These are phyloP conservation scores for Populus hybrid DNA, from an alignment of 441 rosid species.

Conservation along the genomic window DNA sequence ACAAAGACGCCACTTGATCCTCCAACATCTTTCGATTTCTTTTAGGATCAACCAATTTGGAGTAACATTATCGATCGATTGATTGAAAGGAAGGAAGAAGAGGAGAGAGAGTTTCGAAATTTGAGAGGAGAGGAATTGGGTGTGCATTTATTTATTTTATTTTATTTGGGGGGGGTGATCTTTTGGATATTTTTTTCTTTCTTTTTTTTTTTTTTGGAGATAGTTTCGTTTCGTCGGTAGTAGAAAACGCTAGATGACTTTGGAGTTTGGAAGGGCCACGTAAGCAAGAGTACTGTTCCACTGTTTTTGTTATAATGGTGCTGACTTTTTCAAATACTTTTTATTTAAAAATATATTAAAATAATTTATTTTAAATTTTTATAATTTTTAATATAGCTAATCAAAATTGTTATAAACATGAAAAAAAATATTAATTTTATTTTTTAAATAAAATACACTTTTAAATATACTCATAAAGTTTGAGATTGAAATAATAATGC, in stretches of 20 bases:
- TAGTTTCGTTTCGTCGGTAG: neutral
- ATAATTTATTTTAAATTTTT: too few species aligned
- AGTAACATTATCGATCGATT: neutral
- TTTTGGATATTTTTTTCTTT: neutral
- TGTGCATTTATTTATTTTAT: too few species aligned
- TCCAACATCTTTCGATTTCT: constrained; percentile 66
- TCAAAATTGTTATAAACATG: too few species aligned
- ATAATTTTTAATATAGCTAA: too few species aligned
- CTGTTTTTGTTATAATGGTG: too few species aligned
- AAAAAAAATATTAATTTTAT: too few species aligned
- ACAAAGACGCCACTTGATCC: constrained; percentile 90
- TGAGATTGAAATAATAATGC: too few species aligned
- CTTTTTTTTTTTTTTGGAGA: neutral
- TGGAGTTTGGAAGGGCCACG: neutral
- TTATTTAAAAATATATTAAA: too few species aligned
- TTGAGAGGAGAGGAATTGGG: neutral
- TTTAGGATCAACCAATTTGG: neutral
- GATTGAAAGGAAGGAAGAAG: neutral
- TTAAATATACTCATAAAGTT: too few species aligned
- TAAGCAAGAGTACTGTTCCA: neutral
- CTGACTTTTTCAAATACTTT: too few species aligned
- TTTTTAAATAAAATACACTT: too few species aligned
- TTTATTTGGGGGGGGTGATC: too few species aligned
- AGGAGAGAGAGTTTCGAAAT: neutral
- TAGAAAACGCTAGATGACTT: neutral